Evolutionary conservation across 257 asterid genomes (phyloP), one percentile per base, ranked within the genome.

Genomic region (Ocimum tenuiflorum): DNA sequence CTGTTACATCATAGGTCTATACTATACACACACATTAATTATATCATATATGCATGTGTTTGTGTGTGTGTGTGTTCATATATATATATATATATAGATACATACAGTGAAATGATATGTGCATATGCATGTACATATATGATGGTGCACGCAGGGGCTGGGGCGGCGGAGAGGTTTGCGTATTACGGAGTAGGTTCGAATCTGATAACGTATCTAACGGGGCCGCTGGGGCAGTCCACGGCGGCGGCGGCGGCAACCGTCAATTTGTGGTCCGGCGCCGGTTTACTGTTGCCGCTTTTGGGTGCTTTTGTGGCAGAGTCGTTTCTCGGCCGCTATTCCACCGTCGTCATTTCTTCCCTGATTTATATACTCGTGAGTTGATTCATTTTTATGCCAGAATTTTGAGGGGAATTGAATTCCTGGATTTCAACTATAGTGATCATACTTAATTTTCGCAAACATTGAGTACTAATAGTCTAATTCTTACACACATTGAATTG

Each of bases 171-270:
- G 75, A 76, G 75, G 65, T 79, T 82, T 69, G 80, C 82, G 2
- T 79, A 63, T 63, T 73, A 23, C 55, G 87, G 87, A 50, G 55
- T 82, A n/a, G 63, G 77, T 31, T 73, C 87, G 7, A 79, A 79
- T 64, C 75, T 82, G 31, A 76, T 82, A 3, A 60, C 80, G 1
- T 82, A 82, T 48, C 72, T 82, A 3, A 79, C 79, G 13, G 78
- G 80, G 47, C 80, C 79, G 65, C 73, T 82, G 18, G 70, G 73
- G 35, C 87, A 76, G 71, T 70, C 84, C 0, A 79, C 84, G 2
- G 82, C 84, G n/a, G 63, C 69, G n/a, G 87, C 87, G 18, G 87
- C 87, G 0, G 82, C 82, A 46, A 76, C 42, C 65, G 69, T 82
- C 12, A 82, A 82, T 61, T 39, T 69, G 10, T 82, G 87, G 87